Evolutionary conservation across 257 asterid species (phyloP), one percentile per base, ranked within the genome.

Genomic region (Solanum phureja): DNA sequence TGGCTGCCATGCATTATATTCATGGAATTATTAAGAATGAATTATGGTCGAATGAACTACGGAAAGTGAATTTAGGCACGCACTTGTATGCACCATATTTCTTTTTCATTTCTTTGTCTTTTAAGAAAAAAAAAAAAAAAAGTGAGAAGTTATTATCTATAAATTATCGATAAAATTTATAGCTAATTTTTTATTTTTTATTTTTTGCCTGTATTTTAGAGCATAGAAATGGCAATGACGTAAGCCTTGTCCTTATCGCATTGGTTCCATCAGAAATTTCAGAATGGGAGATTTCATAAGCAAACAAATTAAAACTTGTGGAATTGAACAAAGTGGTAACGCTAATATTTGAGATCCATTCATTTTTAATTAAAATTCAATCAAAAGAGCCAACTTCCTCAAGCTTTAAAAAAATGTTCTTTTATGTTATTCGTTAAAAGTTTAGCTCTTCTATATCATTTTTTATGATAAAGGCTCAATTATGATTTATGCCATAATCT

Each of bases 11-110:
- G 52, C 9, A 76, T 19, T 56, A 34, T 38, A 33, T 34, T 11
- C 52, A 83, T 58, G 8, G 16, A 16, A 81, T 29, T 81, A 46
- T 27, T 27, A 81, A 16, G 38, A 13, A 79, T 24, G 14, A 12
- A 40, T 40, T 40, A 23, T 75, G 35, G 84, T 42, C 84, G 56
- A 21, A 3, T 72, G 33, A 46, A 34, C 27, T 13, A 34, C 38
- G 60, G 12, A 42, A 72, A 24, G 83, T 56, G 56, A 64, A 58
- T 35, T 72, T 85, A 72, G n/a, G 86, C 90, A 79, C 91, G 90
- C 90, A 90, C 90, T 90, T 82, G 91, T 72, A 90, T 58, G 91
- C 83, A 86, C 23, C 18, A 81, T 42, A 56, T 37, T 34, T 34
- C 18, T 21, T 23, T 84, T 35, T 19, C 27, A 13, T 7, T 12